phyloP scores from a whole-genome alignment of 2,329 filamentous ascomycete genomes.

The Sporothrix inflata region DNA sequence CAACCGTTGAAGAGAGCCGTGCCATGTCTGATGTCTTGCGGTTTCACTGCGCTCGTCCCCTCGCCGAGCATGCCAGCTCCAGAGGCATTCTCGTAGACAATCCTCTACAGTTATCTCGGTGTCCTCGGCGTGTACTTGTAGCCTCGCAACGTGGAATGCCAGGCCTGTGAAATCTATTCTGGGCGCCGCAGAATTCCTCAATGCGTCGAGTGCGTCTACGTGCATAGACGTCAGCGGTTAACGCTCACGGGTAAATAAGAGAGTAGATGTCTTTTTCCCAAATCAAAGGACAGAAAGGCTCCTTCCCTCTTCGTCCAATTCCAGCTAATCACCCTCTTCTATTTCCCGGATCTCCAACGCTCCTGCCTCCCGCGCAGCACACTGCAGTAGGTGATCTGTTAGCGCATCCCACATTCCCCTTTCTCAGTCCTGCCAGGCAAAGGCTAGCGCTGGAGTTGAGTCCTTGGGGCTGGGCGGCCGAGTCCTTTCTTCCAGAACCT shows the following conservation, averaged over 20 bases:
- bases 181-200: background rate
- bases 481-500: background rate
- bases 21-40: background rate
- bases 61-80: background rate
- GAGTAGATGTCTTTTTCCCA: background rate
- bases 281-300: no score
- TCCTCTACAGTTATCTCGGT: background rate
- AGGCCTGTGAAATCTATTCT: background rate
- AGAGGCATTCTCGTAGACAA: background rate
- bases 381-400: conserved; percentile 4
- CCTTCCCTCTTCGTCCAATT: conserved; percentile 9
- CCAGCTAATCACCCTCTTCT: background rate
- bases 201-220: background rate
- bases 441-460: conserved; percentile 7
- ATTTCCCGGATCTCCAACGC: conserved; percentile 20
- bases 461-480: background rate
- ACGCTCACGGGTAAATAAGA: background rate
- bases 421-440: background rate
- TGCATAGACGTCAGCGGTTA: background rate
- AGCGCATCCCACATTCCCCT: background rate
- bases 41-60: background rate
- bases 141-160: conserved; percentile 3
- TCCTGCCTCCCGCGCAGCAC: conserved; percentile 9
- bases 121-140: background rate
- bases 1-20: conserved; percentile 13